Base-by-base conservation (phyloP, 2,329 filamentous ascomycete species). In the Colletotrichum eleusines region DNA sequence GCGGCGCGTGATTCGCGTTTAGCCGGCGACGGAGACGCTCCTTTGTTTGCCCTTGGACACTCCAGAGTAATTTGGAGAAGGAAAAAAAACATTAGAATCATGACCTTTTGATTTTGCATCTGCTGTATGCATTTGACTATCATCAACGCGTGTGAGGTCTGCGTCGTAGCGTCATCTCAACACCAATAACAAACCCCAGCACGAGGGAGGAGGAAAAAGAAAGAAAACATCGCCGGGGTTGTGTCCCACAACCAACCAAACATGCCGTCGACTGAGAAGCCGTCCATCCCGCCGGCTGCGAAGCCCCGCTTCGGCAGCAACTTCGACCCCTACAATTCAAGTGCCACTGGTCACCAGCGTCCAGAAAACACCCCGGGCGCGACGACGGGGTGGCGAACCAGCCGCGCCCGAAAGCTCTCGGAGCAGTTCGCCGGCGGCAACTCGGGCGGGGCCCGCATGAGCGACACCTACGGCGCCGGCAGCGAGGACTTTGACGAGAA, bases 261-360 rank as follows among this genome's bases (percentile, higher is more conserved):
- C 14, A 71, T 68, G 68, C 63, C 58, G 33, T 23, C 64, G 40
- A 59, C 62, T 12, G 63, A 62, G 26, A 55, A 46, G 61, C 59
- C 72, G 12, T 6, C 53, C 31, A 72, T 77, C 0, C 73, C 78
- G 67, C 80, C 76, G 70, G 79, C 81, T 40, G 81, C 84, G 26
- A 77, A 83, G 59, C 84, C 86, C 28, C 78, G 76, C 44, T 79
- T 81, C 76, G 79, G 81, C 33, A 80, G 81, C 44, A 76, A 77
- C 70, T 92, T 91, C 76, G 91, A 92, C 79, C 85, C 89, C 6
- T 93, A 90, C 90, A 94, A 94, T 81, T 91, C 90, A 18, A 89
- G 90, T 16, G 90, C 91, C 7, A 91, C 91, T 0, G 93, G 93
- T 55, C 94, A 97, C 78, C 94, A 97, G 80, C 87, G 90, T 50